phyloP scores from a whole-genome alignment of 2,329 filamentous ascomycete species.

The Diaporthe sp. region DNA sequence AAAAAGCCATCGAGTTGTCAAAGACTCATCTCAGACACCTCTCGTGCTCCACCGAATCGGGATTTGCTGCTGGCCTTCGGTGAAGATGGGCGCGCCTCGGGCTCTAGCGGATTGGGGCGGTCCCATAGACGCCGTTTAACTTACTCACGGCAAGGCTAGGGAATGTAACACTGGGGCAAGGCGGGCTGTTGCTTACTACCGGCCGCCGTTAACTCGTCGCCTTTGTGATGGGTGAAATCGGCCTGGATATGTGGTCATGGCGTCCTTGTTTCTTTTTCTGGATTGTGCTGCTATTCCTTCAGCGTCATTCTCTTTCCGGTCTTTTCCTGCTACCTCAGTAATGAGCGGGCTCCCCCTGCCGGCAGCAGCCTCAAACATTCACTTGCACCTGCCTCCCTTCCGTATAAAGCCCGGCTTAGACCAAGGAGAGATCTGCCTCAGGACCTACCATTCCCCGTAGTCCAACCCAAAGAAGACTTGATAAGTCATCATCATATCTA shows the following conservation, averaged over 20 bases:
- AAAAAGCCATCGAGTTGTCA: conserved; percentile 17
- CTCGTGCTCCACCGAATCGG: conserved; percentile 9
- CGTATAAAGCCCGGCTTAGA: conserved; percentile 20
- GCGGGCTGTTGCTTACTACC: conserved; percentile 22
- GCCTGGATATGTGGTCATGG: conserved; percentile 32
- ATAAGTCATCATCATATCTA: neutral
- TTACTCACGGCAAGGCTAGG: neutral
- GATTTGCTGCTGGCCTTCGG: neutral
- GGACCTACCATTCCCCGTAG: neutral
- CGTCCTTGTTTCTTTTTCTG: conserved; percentile 20
- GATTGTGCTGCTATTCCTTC: conserved; percentile 23
- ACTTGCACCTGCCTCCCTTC: neutral
- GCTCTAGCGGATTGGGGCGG: neutral
- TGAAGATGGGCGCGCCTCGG: neutral
- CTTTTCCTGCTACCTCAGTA: neutral
- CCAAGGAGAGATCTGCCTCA: neutral
- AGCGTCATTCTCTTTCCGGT: conserved; percentile 13
- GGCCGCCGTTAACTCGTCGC: neutral
- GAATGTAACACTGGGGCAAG: neutral
- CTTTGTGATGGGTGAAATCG: conserved; percentile 25
- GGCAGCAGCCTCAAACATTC: neutral
- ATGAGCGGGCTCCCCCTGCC: conserved; percentile 8
- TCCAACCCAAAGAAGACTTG: neutral
- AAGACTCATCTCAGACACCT: conserved; percentile 14
- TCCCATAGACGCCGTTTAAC: neutral